These are phyloP conservation scores for Ceratobasidium papillatum DNA, from an alignment of 1,284 basidiomycete species.

Conservation along the genomic window DNA sequence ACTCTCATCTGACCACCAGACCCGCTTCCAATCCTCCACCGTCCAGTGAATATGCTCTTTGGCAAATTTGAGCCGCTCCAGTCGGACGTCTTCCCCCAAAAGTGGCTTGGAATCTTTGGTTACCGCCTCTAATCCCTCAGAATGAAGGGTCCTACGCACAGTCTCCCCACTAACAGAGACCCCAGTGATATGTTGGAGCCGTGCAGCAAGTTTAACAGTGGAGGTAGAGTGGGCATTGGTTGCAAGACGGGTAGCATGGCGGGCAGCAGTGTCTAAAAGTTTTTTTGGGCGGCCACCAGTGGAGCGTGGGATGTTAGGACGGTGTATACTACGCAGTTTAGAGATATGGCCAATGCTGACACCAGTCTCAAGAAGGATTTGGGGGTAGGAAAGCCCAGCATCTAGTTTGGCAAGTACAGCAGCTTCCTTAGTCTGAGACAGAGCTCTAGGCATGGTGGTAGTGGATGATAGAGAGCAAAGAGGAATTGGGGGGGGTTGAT, in stretches of 20 bases:
- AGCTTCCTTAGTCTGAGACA: not conserved
- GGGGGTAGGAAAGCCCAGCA: not conserved
- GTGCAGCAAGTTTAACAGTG: not conserved
- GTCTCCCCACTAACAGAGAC: not conserved
- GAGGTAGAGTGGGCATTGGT: not conserved
- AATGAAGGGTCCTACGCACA: not conserved
- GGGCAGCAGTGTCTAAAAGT: not conserved
- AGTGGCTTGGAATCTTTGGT: not conserved
- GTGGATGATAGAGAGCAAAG: too few species aligned
- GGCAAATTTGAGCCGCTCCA: not conserved
- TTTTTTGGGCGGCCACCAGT: not conserved
- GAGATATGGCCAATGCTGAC: not conserved
- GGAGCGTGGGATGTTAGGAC: not conserved
- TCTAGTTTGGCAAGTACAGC: constrained; percentile 15
- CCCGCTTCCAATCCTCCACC: constrained; percentile 12
- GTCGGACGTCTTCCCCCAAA: not conserved
- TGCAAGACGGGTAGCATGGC: not conserved
- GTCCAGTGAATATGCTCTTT: constrained; percentile 2
- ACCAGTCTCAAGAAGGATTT: not conserved
- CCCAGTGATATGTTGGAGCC: not conserved
- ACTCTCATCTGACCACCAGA: constrained; percentile 25
- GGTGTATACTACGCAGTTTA: not conserved
- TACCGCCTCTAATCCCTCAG: not conserved
- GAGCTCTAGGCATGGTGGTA: constrained; percentile 21
- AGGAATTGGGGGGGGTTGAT: constrained; percentile 2